Evolutionary conservation across 352 stramenopile genomes (phyloP), one percentile per base, ranked within the genome.

Genomic region (Albugo laibachii): DNA sequence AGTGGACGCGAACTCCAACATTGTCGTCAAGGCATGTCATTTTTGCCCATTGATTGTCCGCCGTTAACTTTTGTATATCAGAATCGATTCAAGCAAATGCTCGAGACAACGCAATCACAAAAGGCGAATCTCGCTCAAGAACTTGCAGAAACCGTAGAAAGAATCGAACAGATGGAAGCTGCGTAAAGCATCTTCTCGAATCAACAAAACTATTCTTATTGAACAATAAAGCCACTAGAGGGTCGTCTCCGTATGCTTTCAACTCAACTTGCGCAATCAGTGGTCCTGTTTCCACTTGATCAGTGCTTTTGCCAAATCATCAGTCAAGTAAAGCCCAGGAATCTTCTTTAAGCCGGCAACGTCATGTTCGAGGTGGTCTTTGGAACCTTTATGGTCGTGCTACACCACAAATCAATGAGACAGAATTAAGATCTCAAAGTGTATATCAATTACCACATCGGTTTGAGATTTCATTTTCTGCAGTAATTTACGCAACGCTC

Each of bases 391-490:
- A 21, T 61, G 62, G 53, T 89, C 76, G 51, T 59, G 57, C 61
- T 69, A 41, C 8, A 34, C 11, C 10, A 13, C 5, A 41, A 13
- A 53, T 5, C 6, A 14, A 36, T 13, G 8, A 15, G 44, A 35
- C 8, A 8, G 8, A 31, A 41, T n/a, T 41, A 41, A 41, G 14
- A 41, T n/a, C n/a, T n/a, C n/a, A n/a, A 3, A 16, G 20, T 13
- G 45, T 13, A 2, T 2, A 5, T 16, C 55, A 58, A n/a, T 45
- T 20, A 66, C 65, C 42, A 58, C 58, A 48, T 91, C 75, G 10
- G 75, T 66, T 63, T 92, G 75, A 14, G 57, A 63, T 65, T 92
- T 88, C 58, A 92, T 61, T 70, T 92, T 92, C 61, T 85, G 65
- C 39, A 92, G 63, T 48, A 92, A 65, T 63, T 84, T 83, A 60